These are phyloP conservation scores for Talinum fruticosum DNA, from an alignment of 148 eudicot species.

Conservation along the genomic window DNA sequence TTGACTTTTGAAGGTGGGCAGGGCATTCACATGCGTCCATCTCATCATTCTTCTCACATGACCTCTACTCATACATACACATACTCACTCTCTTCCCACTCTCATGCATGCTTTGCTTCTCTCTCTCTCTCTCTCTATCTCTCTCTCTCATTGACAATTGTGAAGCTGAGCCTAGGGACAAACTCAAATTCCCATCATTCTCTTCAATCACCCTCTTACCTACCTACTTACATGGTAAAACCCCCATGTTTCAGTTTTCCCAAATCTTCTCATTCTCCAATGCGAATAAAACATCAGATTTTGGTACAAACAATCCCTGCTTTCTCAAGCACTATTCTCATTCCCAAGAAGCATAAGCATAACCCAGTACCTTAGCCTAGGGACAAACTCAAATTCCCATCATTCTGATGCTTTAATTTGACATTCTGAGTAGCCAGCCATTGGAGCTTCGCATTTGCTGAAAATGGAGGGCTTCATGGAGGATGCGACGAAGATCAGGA, in stretches of 20 bases:
- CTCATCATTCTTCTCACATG: constrained; percentile 40
- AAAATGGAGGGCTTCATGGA: constrained; percentile 33
- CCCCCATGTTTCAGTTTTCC: background rate
- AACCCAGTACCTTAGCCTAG: background rate
- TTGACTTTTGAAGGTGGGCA: constrained; percentile 8
- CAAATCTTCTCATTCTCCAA: background rate
- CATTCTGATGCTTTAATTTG: no score
- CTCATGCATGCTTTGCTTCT: constrained; percentile 3
- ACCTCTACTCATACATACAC: constrained; percentile 27
- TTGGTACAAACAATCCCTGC: no score
- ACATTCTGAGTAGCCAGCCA: no score
- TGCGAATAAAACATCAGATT: background rate
- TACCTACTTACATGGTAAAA: background rate
- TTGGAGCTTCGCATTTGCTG: background rate
- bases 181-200: constrained; percentile 17
- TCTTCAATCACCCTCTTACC: constrained; percentile 11
- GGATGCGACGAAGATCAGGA: constrained; percentile 61
- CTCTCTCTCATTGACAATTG: constrained; percentile 5
- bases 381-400: constrained; percentile 1
- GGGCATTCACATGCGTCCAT: constrained; percentile 22
- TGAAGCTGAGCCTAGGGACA: no score
- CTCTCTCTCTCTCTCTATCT: background rate
- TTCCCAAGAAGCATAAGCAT: background rate
- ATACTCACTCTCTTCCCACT: constrained; percentile 15
- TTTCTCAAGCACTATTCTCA: no score